Conservation (phyloP, 2,329 filamentous ascomycete genomes). For the Fusarium domesticum region DNA sequence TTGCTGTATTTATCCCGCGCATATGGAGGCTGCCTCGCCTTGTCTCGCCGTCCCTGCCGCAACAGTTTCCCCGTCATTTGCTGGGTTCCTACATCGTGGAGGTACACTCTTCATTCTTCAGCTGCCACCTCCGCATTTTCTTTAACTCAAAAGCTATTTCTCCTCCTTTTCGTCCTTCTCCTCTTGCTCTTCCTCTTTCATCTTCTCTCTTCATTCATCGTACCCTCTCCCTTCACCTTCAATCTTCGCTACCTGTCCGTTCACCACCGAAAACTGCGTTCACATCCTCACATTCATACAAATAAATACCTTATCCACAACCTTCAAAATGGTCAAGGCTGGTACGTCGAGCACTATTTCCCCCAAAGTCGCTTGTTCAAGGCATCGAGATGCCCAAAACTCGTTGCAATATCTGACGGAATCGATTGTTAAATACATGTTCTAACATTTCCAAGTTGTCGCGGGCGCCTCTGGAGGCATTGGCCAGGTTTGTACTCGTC, state of each 20-base stretch:
- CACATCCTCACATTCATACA: slow-evolving; percentile 7
- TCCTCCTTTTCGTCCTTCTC: slow-evolving; percentile 3
- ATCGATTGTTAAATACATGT: slow-evolving; percentile 1
- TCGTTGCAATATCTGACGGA: too few relatives aligned
- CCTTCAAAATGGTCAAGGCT: slow-evolving; percentile 57
- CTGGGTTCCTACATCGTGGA: background rate
- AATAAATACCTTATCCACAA: slow-evolving; percentile 13
- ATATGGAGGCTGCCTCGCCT: background rate
- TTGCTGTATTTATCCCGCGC: background rate
- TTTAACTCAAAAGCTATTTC: slow-evolving; percentile 2
- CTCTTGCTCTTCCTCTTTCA: slow-evolving; percentile 1
- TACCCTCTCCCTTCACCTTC: background rate
- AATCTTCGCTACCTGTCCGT: slow-evolving; percentile 3
- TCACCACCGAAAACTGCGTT: too few relatives aligned
- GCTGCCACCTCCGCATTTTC: too few relatives aligned
- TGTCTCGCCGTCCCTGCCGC: too few relatives aligned
- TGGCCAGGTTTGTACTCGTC: slow-evolving; percentile 87
- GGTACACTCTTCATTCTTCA: background rate
- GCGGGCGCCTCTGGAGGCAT: slow-evolving; percentile 97
- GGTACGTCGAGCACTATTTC: slow-evolving; percentile 41
- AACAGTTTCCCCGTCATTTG: too few relatives aligned
- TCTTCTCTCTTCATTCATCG: slow-evolving; percentile 1
- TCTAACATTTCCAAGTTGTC: slow-evolving; percentile 55
- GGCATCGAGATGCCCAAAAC: too few relatives aligned
- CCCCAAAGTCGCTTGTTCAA: slow-evolving; percentile 29